phyloP scores from a whole-genome alignment of 768 basidiomycete species.

The Lactifluus hygrophoroides region DNA sequence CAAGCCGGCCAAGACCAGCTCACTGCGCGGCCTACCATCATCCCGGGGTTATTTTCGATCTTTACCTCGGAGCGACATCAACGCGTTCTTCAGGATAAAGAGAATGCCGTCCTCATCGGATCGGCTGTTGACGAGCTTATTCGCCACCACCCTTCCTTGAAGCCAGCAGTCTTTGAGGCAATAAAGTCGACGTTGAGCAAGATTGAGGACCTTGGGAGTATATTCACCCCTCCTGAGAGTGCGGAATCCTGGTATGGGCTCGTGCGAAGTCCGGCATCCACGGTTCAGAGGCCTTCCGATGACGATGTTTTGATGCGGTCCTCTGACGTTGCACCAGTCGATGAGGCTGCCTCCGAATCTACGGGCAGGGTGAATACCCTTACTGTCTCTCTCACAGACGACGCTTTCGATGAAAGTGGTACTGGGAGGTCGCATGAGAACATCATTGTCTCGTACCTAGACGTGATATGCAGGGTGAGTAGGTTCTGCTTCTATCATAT shows the following conservation, averaged over 20 bases:
- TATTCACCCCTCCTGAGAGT: constrained; percentile 46
- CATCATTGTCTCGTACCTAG: constrained; percentile 66
- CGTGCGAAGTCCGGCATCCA: constrained; percentile 16
- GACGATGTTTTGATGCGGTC: constrained; percentile 18
- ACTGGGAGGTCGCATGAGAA: constrained; percentile 57
- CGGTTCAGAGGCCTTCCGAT: not conserved
- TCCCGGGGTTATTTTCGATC: constrained; percentile 76
- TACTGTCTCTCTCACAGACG: constrained; percentile 3
- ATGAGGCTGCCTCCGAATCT: constrained; percentile 8
- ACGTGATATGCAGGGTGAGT: constrained; percentile 67
- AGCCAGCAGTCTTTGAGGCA: constrained; percentile 68
- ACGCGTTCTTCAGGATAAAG: constrained; percentile 83
- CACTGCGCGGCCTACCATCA: constrained; percentile 65
- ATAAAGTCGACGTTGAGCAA: constrained; percentile 59
- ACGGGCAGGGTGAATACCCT: not conserved
- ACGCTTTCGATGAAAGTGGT: constrained; percentile 9
- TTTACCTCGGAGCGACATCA: constrained; percentile 81
- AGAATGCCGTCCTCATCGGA: constrained; percentile 84
- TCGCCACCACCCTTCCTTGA: constrained; percentile 88
- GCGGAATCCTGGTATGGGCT: constrained; percentile 63
- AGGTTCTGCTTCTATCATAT: not conserved
- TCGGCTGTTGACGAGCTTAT: constrained; percentile 91
- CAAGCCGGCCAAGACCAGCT: constrained; percentile 80
- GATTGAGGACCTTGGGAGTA: constrained; percentile 66
- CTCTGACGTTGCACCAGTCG: constrained; percentile 1